Percentiles rank a stretch among this genome's conserved stretches.
These are phyloP conservation scores for Arthonia radiata DNA, from an alignment of 495 filamentous ascomycete species.

Conservation along the genomic window DNA sequence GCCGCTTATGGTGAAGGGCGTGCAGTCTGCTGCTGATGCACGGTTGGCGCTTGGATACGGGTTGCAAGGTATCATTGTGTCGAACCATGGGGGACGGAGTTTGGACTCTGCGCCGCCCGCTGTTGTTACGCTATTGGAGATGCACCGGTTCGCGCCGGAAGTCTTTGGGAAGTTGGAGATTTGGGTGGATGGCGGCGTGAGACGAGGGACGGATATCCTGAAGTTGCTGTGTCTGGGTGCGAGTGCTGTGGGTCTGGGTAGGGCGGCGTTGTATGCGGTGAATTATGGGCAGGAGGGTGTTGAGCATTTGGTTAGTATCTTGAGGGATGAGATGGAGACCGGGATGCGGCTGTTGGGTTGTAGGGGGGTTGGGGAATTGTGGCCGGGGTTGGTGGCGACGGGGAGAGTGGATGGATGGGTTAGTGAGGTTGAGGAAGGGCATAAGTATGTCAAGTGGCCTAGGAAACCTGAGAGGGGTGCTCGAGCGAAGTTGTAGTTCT, in stretches of 20 bases:
- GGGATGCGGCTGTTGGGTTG: conserved; percentile 62
- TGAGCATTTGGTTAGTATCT: conserved; percentile 24
- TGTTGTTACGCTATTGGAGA: conserved; percentile 35
- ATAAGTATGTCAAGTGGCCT: too few species aligned
- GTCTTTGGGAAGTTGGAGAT: conserved; percentile 38
- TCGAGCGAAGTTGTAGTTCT: too few species aligned
- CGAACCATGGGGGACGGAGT: conserved; percentile 47
- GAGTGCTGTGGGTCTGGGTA: conserved; percentile 36
- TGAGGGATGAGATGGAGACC: conserved; percentile 54
- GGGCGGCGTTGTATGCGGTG: conserved; percentile 31
- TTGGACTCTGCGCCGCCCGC: conserved; percentile 38
- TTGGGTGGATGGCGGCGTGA: conserved; percentile 41
- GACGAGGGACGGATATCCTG: conserved; percentile 39
- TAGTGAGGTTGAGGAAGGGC: too few species aligned
- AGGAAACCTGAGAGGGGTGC: too few species aligned
- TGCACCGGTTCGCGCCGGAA: conserved; percentile 32
- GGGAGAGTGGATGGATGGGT: too few species aligned
- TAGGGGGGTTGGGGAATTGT: too few species aligned
- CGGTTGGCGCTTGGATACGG: conserved; percentile 26
- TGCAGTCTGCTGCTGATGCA: conserved; percentile 37
- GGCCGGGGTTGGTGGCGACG: too few species aligned
- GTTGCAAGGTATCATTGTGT: conserved; percentile 32
- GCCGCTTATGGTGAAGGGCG: conserved; percentile 37
- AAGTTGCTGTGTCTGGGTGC: conserved; percentile 44
- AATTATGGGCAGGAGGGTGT: conserved; percentile 19